Evolutionary conservation across 345 rosid genomes (phyloP).

Genomic region (Trapa bicornis): DNA sequence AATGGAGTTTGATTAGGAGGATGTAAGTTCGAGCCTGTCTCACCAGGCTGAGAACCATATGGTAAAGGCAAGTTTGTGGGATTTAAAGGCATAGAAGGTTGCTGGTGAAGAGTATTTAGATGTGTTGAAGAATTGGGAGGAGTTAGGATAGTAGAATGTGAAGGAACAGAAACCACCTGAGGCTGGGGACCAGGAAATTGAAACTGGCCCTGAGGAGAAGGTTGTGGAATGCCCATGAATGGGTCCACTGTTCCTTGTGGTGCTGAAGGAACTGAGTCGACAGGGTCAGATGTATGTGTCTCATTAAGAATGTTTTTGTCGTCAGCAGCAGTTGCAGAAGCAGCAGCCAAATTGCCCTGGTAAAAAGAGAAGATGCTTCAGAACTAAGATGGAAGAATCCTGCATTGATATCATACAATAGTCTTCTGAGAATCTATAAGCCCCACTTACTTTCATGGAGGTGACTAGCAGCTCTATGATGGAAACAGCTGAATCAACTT

Average conservation of each 20-base stretch:
- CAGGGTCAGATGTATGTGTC: slow-evolving; percentile 16
- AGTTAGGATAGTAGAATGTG: slow-evolving; percentile 6
- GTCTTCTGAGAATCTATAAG: neutral
- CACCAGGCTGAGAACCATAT: slow-evolving; percentile 35
- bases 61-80: slow-evolving; percentile 22
- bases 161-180: slow-evolving; percentile 10
- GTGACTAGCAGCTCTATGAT: slow-evolving; percentile 64
- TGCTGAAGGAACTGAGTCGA: slow-evolving; percentile 9
- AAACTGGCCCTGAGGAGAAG: slow-evolving; percentile 37
- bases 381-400: neutral
- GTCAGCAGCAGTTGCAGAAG: slow-evolving; percentile 28
- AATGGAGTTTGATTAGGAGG: slow-evolving; percentile 26
- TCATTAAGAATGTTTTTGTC: slow-evolving; percentile 23
- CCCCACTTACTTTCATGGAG: slow-evolving; percentile 64
- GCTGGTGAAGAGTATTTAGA: neutral
- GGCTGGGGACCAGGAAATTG: slow-evolving; percentile 35
- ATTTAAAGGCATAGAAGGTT: slow-evolving; percentile 20
- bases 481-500: slow-evolving; percentile 80
- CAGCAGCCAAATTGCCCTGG: slow-evolving; percentile 51
- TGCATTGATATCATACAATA: neutral
- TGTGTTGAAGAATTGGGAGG: slow-evolving; percentile 6
- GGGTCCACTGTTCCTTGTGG: slow-evolving; percentile 24
- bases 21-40: slow-evolving; percentile 23
- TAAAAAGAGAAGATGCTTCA: neutral
- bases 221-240: slow-evolving; percentile 18